phyloP scores from a whole-genome alignment of 1,284 basidiomycete species.

The Mycosarcoma mackinlayi region DNA sequence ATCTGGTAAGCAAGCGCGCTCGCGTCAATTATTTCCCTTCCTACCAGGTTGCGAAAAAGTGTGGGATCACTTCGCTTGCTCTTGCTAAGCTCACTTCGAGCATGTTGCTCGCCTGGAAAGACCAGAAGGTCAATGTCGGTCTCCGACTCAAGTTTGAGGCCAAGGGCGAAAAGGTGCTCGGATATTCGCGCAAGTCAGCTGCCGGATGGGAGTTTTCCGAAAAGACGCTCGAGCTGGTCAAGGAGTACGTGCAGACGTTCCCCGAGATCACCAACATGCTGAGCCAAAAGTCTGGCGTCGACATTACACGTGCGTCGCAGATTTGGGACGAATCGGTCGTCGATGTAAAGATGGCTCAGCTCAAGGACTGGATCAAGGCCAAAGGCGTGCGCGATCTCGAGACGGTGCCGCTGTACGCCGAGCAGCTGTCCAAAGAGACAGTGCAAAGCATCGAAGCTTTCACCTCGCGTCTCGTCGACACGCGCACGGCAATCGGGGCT shows the following conservation, averaged over 20 bases:
- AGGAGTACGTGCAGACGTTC: slow-evolving; percentile 76
- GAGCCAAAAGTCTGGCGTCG: slow-evolving; percentile 69
- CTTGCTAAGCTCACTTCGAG: slow-evolving; percentile 91
- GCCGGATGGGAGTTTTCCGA: slow-evolving; percentile 94
- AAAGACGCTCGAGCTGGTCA: slow-evolving; percentile 82
- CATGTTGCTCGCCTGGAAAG: slow-evolving; percentile 83
- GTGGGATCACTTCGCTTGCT: slow-evolving; percentile 56
- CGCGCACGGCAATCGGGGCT: slow-evolving; percentile 70
- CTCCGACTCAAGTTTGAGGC: slow-evolving; percentile 96
- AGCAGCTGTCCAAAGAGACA: slow-evolving; percentile 81
- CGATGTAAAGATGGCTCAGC: slow-evolving; percentile 79
- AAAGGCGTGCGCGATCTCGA: slow-evolving; percentile 91
- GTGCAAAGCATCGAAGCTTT: slow-evolving; percentile 73
- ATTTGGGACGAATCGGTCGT: slow-evolving; percentile 77
- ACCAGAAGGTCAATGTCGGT: slow-evolving; percentile 86
- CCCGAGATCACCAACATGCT: slow-evolving; percentile 61
- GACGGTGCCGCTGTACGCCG: slow-evolving; percentile 89
- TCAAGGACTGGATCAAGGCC: slow-evolving; percentile 85
- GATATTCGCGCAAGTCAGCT: slow-evolving; percentile 87
- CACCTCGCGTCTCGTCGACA: slow-evolving; percentile 75
- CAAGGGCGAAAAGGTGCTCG: slow-evolving; percentile 93
- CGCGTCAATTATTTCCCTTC: slow-evolving; percentile 53
- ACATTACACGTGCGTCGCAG: slow-evolving; percentile 78
- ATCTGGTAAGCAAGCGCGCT: slow-evolving; percentile 53
- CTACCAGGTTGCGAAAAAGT: slow-evolving; percentile 52